Evolutionary conservation across 140 eudicot genomes (phyloP), one percentile per base, ranked within the genome.

Genomic region (Cichorium intybus): DNA sequence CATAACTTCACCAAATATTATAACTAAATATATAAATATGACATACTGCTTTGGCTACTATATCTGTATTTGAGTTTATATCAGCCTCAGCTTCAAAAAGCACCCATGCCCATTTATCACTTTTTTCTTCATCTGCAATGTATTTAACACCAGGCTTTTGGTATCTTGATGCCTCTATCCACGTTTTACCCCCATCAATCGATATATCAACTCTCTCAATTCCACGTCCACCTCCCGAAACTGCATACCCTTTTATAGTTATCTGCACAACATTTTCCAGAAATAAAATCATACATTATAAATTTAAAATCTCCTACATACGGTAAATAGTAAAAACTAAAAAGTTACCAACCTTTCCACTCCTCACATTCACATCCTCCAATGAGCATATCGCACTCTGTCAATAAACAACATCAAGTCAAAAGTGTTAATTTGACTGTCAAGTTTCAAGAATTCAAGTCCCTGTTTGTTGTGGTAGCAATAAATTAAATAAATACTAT

Each of bases 71-170:
- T 16, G 77, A 70, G 33, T 75, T 66, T 45, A 91, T 74, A 53
- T 84, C 76, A 53, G 75, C 94, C 45, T 80, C 79, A 1, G 78
- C 81, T 84, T 91, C 96, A 70, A 87, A 90, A 46, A 91, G 77
- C 6, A 87, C 97, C 97, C 97, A 91, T 16, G 96, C 97, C 97
- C 97, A 91, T 69, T 85, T 91, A 75, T 91, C 97, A 21, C 96
- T 80, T 29, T 24, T 64, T 68, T 60, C 71, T 48, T 75, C 82
- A 75, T 91, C 97, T 5, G 97, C 83, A 31, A 84, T 64, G 66
- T 91, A 91, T 70, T 80, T 54, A 15, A 64, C 20, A 31, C 95
- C 90, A 12, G 88, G 29, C 76, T 78, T 91, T 78, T 91, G 97
- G 68, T 60, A 91, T 75, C 87, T 82, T 27, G 87, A 70, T 6